phyloP scores from a whole-genome alignment of 495 filamentous ascomycete species.

The Aspergillus conjunctus region DNA sequence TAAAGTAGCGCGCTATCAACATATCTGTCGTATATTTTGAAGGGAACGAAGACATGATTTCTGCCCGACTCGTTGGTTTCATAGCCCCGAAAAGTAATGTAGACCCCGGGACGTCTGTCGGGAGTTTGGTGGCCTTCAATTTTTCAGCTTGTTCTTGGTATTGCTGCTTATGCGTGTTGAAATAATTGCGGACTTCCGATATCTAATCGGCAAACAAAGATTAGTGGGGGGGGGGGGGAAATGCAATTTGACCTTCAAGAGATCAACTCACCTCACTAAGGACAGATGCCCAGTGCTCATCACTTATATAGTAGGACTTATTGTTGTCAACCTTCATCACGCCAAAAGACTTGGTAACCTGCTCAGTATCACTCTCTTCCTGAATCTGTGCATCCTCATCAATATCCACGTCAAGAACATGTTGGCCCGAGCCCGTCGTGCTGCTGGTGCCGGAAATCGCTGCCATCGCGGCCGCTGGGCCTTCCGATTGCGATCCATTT shows the following conservation, averaged over 20 bases:
- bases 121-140: conserved; percentile 64
- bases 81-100: conserved; percentile 74
- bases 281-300: conserved; percentile 88
- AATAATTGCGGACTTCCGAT: conserved; percentile 90
- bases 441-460: conserved; percentile 65
- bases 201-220: conserved; percentile 58
- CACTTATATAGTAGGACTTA: conserved; percentile 83
- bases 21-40: conserved; percentile 79
- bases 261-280: conserved; percentile 67
- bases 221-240: conserved; percentile 8
- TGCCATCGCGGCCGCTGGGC: conserved; percentile 62
- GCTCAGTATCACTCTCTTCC: conserved; percentile 84
- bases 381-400: conserved; percentile 55
- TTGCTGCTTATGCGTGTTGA: conserved; percentile 68
- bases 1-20: conserved; percentile 73
- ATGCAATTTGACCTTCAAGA: conserved; percentile 7
- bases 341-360: conserved; percentile 81
- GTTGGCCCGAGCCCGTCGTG: conserved; percentile 51
- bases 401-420: conserved; percentile 61
- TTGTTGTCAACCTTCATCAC: conserved; percentile 85
- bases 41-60: conserved; percentile 79
- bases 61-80: conserved; percentile 66
- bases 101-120: conserved; percentile 60
- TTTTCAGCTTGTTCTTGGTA: conserved; percentile 63
- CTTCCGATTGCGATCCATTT: conserved; percentile 70